Conservation (phyloP, 176 grass and related monocot species). For the Cenchrus fungigraminus region DNA sequence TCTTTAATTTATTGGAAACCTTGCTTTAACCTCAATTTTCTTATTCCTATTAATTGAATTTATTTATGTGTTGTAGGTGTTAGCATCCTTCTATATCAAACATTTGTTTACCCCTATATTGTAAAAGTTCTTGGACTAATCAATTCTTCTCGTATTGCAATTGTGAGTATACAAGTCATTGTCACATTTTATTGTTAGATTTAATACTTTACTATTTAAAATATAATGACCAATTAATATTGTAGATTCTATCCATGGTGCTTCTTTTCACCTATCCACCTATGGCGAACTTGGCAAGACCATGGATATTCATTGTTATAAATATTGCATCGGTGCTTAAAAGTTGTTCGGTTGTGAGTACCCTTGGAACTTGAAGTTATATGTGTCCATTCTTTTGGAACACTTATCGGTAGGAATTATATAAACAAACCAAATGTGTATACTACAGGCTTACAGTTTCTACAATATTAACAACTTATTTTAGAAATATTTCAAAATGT, state of each 20-base stretch:
- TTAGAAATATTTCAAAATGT: background rate
- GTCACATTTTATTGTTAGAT: slow-evolving; percentile 15
- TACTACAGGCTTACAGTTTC: background rate
- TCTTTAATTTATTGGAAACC: background rate
- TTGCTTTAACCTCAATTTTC: background rate
- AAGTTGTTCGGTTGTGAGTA: slow-evolving; percentile 44
- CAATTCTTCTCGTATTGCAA: slow-evolving; percentile 38
- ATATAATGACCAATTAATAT: background rate
- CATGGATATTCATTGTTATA: slow-evolving; percentile 17
- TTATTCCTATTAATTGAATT: background rate
- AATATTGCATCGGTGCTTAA: slow-evolving; percentile 57
- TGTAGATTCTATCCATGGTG: slow-evolving; percentile 48
- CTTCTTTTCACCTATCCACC: slow-evolving; percentile 50
- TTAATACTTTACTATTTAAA: background rate
- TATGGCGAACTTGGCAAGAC: slow-evolving; percentile 42
- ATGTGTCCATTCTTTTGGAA: background rate
- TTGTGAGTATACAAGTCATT: slow-evolving; percentile 36
- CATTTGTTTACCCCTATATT: slow-evolving; percentile 50
- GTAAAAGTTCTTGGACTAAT: slow-evolving; percentile 42
- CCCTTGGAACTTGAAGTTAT: background rate
- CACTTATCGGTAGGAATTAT: background rate
- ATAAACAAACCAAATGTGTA: background rate
- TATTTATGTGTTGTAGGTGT: slow-evolving; percentile 35
- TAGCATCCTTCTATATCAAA: slow-evolving; percentile 49
- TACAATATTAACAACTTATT: background rate